Base-by-base conservation (phyloP, 352 stramenopile species). In the Globisporangium sylvaticum region DNA sequence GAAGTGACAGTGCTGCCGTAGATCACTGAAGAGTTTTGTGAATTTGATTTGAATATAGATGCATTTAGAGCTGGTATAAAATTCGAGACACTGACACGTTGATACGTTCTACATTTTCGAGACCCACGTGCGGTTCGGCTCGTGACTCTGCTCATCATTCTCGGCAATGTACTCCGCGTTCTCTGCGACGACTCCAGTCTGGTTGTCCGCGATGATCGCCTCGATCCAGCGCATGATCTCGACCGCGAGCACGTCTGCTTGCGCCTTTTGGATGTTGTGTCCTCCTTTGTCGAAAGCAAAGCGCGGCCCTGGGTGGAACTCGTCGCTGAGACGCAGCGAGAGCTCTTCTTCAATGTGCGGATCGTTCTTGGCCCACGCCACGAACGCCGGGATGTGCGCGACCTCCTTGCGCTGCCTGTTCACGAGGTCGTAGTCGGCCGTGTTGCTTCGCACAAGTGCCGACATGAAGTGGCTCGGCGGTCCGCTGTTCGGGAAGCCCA, bases 331-430 rank as follows among this genome's bases (percentile, higher is more conserved):
- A 12, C 77, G 67, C 18, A 68, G 66, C 15, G 78, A 81, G 42
- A 92, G 78, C n/a, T 81, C 71, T 46, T 85, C 72, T 60, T 91
- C 76, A 48, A 94, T 88, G 24, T 91, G 75, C 5, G 64, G 67
- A 61, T 94, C 84, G 57, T 94, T 77, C 39, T 66, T 69, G 12
- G 78, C 69, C 70, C 72, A 85, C 9, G 76, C 68, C 8, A 84
- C 56, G 58, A 88, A 76, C 42, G 78, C 65, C 3, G 80, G 76
- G 1, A 83, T 54, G 53, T 74, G 66, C 14, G 52, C 44, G 18
- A 56, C 65, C 46, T 66, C 42, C 7, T 68, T 69, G 15, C 68
- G 67, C 14, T 80, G 68, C 29, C 72, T 52, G 22, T 72, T 57
- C 24, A 85, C 66, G 59, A 76, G 34, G 0, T 58, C 50, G 55